A percentile compares a stretch with the other conserved stretches of the same genome.
Evolutionary conservation across 139 green algal genomes (phyloP).

Genomic region (Tetratostichococcus sp.): DNA sequence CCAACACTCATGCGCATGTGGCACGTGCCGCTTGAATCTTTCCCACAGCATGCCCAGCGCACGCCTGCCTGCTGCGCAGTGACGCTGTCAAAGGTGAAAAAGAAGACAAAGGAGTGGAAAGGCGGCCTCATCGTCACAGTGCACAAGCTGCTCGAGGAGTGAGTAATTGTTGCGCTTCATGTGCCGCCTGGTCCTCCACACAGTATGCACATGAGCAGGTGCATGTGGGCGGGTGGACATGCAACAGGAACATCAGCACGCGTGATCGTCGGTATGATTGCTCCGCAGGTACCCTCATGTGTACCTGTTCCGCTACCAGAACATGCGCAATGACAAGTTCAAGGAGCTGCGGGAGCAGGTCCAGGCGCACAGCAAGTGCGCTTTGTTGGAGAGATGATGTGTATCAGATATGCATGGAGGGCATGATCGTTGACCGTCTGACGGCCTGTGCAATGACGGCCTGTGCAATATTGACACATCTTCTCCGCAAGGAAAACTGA

Average conservation of each 20-base stretch:
- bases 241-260: neutral
- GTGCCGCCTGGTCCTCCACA: no score
- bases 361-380: constrained; percentile 62
- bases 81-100: constrained; percentile 86
- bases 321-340: constrained; percentile 93
- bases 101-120: constrained; percentile 92
- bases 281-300: constrained; percentile 64
- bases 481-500: no score
- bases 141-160: constrained; percentile 73
- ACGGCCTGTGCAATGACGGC: no score
- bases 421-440: no score
- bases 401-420: no score
- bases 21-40: no score
- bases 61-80: constrained; percentile 33
- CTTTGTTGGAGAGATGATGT: neutral
- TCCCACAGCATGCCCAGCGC: neutral
- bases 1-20: no score
- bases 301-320: constrained; percentile 85
- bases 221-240: no score
- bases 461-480: no score
- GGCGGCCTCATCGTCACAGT: constrained; percentile 74
- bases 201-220: neutral
- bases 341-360: constrained; percentile 85
- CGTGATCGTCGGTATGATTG: neutral
- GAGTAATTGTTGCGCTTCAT: constrained; percentile 9